Evolutionary conservation across 345 rosid species (phyloP).

Genomic region (Eucalyptus pauciflora): DNA sequence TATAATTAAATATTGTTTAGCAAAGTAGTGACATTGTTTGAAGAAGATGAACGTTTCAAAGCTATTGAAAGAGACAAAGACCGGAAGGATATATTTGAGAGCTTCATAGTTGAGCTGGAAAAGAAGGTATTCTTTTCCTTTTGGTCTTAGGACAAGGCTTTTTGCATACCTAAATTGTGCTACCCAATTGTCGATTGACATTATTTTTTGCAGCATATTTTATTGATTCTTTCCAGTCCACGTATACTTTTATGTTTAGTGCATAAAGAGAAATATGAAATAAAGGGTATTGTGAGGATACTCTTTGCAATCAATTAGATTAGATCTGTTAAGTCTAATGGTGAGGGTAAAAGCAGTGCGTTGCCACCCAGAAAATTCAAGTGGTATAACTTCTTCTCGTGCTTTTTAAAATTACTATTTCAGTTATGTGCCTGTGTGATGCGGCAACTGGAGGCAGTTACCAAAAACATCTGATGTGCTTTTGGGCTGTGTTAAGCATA

Average conservation of each 20-base stretch:
- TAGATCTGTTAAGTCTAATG: not conserved
- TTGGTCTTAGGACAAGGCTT: not conserved
- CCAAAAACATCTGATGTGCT: not conserved
- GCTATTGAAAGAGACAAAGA: slow-evolving; percentile 87
- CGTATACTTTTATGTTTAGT: not conserved
- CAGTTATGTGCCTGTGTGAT: not conserved
- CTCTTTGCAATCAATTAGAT: not conserved
- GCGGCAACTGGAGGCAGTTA: not conserved
- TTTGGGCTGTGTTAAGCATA: not conserved
- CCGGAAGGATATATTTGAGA: slow-evolving; percentile 74
- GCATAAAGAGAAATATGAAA: not conserved
- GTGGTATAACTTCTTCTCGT: not conserved
- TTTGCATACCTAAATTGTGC: not conserved
- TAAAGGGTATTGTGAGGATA: not conserved
- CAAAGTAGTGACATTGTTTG: slow-evolving; percentile 62
- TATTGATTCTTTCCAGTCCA: not conserved
- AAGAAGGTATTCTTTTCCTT: slow-evolving; percentile 40
- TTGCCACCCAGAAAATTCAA: not conserved
- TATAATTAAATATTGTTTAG: slow-evolving; percentile 26
- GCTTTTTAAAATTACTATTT: not conserved
- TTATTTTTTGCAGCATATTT: not conserved
- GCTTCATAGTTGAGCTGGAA: slow-evolving; percentile 52
- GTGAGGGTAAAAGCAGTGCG: not conserved
- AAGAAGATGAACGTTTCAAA: slow-evolving; percentile 79
- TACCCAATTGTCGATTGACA: not conserved